Conservation (phyloP, 495 filamentous ascomycete species). For the Parmelia sp. region DNA sequence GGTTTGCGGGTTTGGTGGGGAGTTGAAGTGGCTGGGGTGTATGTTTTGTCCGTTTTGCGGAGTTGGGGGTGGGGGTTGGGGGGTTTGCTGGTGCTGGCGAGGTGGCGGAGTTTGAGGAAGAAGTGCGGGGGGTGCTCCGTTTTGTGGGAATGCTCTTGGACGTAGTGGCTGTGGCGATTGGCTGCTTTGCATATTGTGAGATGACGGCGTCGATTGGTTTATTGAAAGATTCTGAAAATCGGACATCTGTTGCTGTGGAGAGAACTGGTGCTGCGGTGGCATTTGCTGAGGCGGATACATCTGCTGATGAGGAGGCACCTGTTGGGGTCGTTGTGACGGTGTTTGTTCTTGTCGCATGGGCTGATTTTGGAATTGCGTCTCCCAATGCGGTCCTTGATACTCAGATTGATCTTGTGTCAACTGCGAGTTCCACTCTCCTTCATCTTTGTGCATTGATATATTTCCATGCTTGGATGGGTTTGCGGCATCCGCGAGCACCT, state of each 20-base stretch:
- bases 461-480: not conserved
- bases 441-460: not conserved
- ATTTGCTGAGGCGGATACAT: not conserved
- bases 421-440: conserved; percentile 2
- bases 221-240: conserved; percentile 8
- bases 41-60: conserved; percentile 3
- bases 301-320: not conserved
- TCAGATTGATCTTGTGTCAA: not conserved
- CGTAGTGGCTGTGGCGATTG: not conserved
- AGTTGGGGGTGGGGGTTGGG: not conserved
- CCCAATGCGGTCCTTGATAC: not conserved
- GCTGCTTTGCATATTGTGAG: not conserved
- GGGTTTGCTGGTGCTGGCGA: not conserved
- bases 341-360: not conserved
- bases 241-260: conserved; percentile 3
- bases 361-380: not conserved
- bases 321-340: not conserved
- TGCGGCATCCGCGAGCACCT: not conserved
- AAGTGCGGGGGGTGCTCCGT: not conserved
- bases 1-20: not conserved
- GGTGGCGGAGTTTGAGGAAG: not conserved
- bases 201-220: not conserved
- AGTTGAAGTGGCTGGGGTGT: not conserved
- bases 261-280: not conserved
- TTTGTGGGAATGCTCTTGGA: conserved; percentile 1